Evolutionary conservation across 1,139 yeast genomes (phyloP).

Genomic region (Suhomyces coccinellae): DNA sequence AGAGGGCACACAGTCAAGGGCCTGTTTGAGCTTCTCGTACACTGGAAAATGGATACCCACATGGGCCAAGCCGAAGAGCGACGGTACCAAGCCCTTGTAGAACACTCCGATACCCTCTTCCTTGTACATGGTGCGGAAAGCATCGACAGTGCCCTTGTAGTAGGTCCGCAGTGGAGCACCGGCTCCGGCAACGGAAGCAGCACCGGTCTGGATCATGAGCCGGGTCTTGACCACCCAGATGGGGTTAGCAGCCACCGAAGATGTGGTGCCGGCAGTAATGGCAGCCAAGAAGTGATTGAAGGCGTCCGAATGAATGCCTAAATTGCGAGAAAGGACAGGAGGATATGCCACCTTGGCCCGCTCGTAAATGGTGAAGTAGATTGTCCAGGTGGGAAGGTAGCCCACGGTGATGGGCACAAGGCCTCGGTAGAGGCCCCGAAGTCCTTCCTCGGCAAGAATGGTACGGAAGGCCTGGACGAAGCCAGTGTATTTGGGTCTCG

Average conservation of each 20-base stretch:
- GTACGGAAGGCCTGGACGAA: constrained; percentile 51
- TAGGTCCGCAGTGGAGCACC: constrained; percentile 29
- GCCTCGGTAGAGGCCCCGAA: constrained; percentile 84
- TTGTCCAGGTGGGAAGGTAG: constrained; percentile 96
- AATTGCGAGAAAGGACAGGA: constrained; percentile 25
- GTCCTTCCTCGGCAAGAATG: constrained; percentile 75
- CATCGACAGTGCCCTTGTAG: constrained; percentile 81
- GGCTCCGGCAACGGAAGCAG: constrained; percentile 13
- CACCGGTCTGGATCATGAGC: constrained; percentile 79
- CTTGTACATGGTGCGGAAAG: constrained; percentile 72
- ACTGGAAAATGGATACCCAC: constrained; percentile 97
- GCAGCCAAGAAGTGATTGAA: constrained; percentile 76
- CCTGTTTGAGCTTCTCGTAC: constrained; percentile 74
- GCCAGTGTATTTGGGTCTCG: constrained; percentile 18
- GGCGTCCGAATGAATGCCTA: constrained; percentile 46
- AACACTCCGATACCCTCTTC: constrained; percentile 84
- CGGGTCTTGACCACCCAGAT: constrained; percentile 97
- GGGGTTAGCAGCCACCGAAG: constrained; percentile 89
- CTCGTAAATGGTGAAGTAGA: constrained; percentile 89
- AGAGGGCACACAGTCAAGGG: constrained; percentile 35
- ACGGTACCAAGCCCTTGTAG: constrained; percentile 88
- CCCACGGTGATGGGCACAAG: constrained; percentile 89
- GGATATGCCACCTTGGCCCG: constrained; percentile 60
- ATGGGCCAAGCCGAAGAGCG: constrained; percentile 84
- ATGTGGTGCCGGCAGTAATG: constrained; percentile 82